phyloP scores from a whole-genome alignment of 805 yeast species.

The Yarrowia sp. region DNA sequence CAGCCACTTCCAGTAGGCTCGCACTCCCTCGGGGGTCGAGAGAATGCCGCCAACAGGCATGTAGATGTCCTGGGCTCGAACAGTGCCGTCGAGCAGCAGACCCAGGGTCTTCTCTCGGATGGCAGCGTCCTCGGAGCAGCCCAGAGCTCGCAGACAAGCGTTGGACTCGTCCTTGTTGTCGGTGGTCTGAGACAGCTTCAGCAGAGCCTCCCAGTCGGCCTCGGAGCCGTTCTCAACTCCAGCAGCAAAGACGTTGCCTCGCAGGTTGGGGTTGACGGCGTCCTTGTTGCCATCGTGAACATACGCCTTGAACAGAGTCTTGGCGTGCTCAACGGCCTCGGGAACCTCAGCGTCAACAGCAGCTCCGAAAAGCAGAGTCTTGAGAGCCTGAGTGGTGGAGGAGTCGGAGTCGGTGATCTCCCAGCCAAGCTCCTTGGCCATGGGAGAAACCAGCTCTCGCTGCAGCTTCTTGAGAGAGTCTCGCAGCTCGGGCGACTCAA shows the following conservation, averaged over 20 bases:
- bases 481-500: constrained; percentile 45
- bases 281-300: constrained; percentile 56
- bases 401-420: constrained; percentile 54
- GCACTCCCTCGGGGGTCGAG: constrained; percentile 60
- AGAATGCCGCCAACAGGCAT: constrained; percentile 75
- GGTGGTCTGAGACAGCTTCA: constrained; percentile 60
- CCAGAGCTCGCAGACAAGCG: constrained; percentile 67
- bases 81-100: constrained; percentile 55
- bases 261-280: constrained; percentile 73
- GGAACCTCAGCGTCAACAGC: constrained; percentile 40
- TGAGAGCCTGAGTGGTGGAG: constrained; percentile 61
- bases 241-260: constrained; percentile 61
- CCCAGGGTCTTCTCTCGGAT: constrained; percentile 56
- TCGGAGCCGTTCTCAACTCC: constrained; percentile 65
- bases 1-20: constrained; percentile 70
- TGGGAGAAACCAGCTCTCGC: constrained; percentile 54
- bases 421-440: constrained; percentile 62
- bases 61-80: constrained; percentile 68
- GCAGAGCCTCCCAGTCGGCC: constrained; percentile 61
- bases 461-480: constrained; percentile 47
- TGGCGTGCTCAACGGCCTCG: constrained; percentile 39
- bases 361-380: constrained; percentile 50
- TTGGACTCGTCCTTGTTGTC: constrained; percentile 62
- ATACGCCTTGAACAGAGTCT: constrained; percentile 50
- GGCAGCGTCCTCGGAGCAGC: constrained; percentile 54